Conservation (phyloP, 1,284 basidiomycete species). For the Laetiporus sulphureus region DNA sequence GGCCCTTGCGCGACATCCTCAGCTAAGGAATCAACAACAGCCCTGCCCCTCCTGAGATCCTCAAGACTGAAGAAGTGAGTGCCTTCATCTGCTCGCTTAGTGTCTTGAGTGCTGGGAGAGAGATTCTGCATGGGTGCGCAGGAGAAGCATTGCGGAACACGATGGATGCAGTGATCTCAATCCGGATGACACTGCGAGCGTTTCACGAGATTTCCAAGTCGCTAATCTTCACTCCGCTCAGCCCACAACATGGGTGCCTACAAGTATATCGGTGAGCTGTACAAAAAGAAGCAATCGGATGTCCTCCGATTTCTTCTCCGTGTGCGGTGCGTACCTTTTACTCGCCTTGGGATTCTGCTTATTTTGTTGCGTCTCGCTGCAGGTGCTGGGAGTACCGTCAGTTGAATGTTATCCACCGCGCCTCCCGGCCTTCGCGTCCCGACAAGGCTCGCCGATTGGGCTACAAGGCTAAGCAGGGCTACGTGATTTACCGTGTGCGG, state of each 20-base stretch:
- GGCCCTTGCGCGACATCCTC: too few relatives aligned
- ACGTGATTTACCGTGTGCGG: conserved; percentile 95
- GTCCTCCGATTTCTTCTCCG: conserved; percentile 98
- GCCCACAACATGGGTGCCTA: conserved; percentile 73
- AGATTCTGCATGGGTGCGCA: conserved; percentile 3
- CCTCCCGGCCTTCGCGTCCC: conserved; percentile 94
- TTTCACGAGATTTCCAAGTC: conserved; percentile 5
- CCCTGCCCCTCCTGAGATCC: conserved; percentile 23
- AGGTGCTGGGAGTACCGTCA: conserved; percentile 99
- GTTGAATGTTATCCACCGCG: conserved; percentile 96
- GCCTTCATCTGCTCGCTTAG: conserved; percentile 9
- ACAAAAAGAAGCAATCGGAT: conserved; percentile 96
- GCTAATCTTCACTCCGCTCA: conserved; percentile 13
- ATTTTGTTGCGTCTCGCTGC: conserved; percentile 3
- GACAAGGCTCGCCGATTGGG: conserved; percentile 99
- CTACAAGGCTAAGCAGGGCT: conserved; percentile 99
- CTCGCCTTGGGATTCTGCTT: conserved; percentile 1
- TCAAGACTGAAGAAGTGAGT: conserved; percentile 29
- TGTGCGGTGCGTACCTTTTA: conserved; percentile 65
- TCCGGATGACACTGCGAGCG: conserved; percentile 20
- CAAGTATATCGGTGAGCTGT: conserved; percentile 97
- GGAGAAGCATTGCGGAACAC: conserved; percentile 14
- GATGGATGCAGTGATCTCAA: conserved; percentile 23
- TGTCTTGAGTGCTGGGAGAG: conserved; percentile 4
- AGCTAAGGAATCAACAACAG: conserved; percentile 18